These are phyloP conservation scores for Alternaria viburni DNA, from an alignment of 2,329 filamentous ascomycete genomes.

Conservation along the genomic window DNA sequence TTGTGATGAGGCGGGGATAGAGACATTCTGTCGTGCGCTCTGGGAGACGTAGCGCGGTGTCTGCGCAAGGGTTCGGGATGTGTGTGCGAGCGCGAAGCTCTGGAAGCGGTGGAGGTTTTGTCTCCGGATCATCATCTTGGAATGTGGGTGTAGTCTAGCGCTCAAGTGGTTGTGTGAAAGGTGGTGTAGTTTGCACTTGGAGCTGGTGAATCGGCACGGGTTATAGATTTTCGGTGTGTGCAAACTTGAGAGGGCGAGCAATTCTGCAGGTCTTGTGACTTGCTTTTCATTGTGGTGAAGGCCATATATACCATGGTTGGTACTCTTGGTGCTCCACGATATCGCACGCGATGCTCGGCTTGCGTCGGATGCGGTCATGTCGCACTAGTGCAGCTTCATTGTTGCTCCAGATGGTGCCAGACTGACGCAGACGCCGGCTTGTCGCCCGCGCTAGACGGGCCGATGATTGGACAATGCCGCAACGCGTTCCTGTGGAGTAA, in stretches of 20 bases:
- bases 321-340: constrained; percentile 18
- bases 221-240: background rate
- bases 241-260: background rate
- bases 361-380: constrained; percentile 29
- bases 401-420: constrained; percentile 14
- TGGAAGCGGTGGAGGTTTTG: constrained; percentile 33
- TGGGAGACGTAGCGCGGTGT: constrained; percentile 39
- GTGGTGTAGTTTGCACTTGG: constrained; percentile 3
- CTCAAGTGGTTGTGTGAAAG: background rate
- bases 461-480: constrained; percentile 17
- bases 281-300: constrained; percentile 9
- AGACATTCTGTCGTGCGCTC: constrained; percentile 39
- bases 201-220: background rate
- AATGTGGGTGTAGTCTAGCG: constrained; percentile 3
- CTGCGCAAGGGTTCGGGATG: constrained; percentile 25
- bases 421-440: constrained; percentile 20
- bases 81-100: constrained; percentile 25
- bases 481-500: background rate
- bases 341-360: constrained; percentile 32
- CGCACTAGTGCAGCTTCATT: constrained; percentile 18
- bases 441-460: background rate
- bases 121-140: constrained; percentile 28
- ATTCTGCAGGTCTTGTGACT: constrained; percentile 20
- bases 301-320: constrained; percentile 31
- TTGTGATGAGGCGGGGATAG: constrained; percentile 29